Evolutionary conservation across 1,139 yeast genomes (phyloP).

Genomic region (Diutina rugosa): DNA sequence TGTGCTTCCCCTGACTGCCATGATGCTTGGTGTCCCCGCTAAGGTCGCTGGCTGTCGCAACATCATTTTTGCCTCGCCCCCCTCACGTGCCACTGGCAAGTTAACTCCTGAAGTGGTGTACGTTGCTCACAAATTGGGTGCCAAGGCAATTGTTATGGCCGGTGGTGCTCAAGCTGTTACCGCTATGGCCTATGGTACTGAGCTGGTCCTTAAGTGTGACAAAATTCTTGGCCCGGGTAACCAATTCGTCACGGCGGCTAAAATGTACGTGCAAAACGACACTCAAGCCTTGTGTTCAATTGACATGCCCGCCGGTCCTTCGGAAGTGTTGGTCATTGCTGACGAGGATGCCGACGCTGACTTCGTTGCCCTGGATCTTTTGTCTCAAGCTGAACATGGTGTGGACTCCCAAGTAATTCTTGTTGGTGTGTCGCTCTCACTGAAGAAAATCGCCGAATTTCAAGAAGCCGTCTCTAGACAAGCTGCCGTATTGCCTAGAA

Average conservation of each 20-base stretch:
- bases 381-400: conserved; percentile 98
- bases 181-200: conserved; percentile 97
- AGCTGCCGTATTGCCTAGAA: conserved; percentile 82
- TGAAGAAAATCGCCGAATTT: conserved; percentile 47
- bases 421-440: conserved; percentile 63
- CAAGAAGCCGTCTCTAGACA: conserved; percentile 76
- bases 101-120: conserved; percentile 95
- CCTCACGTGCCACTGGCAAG: conserved; percentile 79
- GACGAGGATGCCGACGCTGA: conserved; percentile 83
- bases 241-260: conserved; percentile 98
- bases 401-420: conserved; percentile 93
- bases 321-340: conserved; percentile 90
- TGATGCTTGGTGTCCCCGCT: conserved; percentile 99
- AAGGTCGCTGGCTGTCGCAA: conserved; percentile 94
- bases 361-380: conserved; percentile 87
- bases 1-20: conserved; percentile 90
- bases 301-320: conserved; percentile 99
- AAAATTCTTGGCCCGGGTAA: conserved; percentile 98
- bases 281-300: conserved; percentile 90
- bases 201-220: conserved; percentile 82
- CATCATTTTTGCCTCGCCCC: conserved; percentile 95
- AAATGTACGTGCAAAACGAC: conserved; percentile 94
- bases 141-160: conserved; percentile 78
- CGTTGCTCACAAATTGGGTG: conserved; percentile 93
- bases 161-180: conserved; percentile 99